Percentiles rank a stretch among this genome's conserved stretches.
phyloP scores from a whole-genome alignment of 805 yeast species.

The Sugiyamaella qingdaonensis region DNA sequence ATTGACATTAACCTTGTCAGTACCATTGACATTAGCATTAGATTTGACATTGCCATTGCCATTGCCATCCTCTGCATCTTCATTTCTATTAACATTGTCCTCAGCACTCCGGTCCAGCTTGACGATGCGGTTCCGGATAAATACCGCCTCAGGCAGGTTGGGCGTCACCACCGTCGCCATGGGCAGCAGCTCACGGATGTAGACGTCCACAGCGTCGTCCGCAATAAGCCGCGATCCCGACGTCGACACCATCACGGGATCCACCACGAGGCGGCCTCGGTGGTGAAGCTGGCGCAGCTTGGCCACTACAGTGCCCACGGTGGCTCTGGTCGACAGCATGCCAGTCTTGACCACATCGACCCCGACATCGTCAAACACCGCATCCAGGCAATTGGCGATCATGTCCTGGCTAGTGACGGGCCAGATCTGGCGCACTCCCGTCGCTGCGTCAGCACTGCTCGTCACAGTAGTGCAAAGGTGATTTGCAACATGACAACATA shows the following conservation, averaged over 20 bases:
- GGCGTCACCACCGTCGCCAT: slow-evolving; percentile 68
- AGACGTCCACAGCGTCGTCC: slow-evolving; percentile 41
- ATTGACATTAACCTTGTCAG: too few species aligned
- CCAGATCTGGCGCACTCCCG: slow-evolving; percentile 38
- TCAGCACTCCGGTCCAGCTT: too few species aligned
- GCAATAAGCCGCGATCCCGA: slow-evolving; percentile 62
- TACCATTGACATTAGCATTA: too few species aligned
- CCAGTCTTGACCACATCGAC: slow-evolving; percentile 76
- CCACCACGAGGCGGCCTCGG: slow-evolving; percentile 48
- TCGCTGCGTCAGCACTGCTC: slow-evolving; percentile 25
- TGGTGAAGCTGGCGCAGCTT: slow-evolving; percentile 32
- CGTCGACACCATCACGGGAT: slow-evolving; percentile 82
- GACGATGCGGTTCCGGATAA: slow-evolving; percentile 29
- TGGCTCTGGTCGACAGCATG: slow-evolving; percentile 53
- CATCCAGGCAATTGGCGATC: slow-evolving; percentile 46
- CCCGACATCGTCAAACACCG: slow-evolving; percentile 56
- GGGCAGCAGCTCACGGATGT: slow-evolving; percentile 45
- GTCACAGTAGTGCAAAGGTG: background rate
- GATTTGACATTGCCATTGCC: too few species aligned
- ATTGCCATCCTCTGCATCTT: too few species aligned
- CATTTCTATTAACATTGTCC: too few species aligned
- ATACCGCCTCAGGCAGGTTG: slow-evolving; percentile 61
- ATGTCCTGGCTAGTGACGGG: slow-evolving; percentile 41
- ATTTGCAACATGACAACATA: slow-evolving; percentile 13
- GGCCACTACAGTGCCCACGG: slow-evolving; percentile 45